Conservation (phyloP, 2,329 filamentous ascomycete genomes). For the Albifimbria verrucaria region DNA sequence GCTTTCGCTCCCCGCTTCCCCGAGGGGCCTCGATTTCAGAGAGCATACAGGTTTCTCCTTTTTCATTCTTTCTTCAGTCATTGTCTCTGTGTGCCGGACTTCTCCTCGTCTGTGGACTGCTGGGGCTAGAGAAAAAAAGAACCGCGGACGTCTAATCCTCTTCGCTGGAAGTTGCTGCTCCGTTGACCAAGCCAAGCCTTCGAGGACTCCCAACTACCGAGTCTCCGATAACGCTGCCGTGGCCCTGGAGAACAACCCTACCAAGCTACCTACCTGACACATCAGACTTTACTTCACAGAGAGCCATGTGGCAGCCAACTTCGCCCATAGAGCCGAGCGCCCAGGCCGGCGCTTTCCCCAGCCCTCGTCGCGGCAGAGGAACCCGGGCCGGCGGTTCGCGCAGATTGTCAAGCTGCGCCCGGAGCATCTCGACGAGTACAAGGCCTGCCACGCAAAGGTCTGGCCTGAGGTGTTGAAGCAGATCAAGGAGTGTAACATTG, state of each 20-base stretch:
- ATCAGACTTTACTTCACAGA: too few relatives aligned
- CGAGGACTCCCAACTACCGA: too few relatives aligned
- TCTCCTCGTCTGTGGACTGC: too few relatives aligned
- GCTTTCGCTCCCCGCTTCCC: background rate
- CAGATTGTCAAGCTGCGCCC: slow-evolving; percentile 72
- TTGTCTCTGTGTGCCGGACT: too few relatives aligned
- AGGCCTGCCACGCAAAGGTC: slow-evolving; percentile 67
- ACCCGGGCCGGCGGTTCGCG: slow-evolving; percentile 56
- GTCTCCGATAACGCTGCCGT: too few relatives aligned
- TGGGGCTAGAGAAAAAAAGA: too few relatives aligned
- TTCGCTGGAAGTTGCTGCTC: too few relatives aligned
- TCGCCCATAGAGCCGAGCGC: slow-evolving; percentile 12
- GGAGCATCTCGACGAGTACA: slow-evolving; percentile 65
- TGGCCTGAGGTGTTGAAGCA: slow-evolving; percentile 77
- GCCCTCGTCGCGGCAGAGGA: slow-evolving; percentile 21
- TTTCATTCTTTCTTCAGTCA: background rate
- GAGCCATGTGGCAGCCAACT: slow-evolving; percentile 19
- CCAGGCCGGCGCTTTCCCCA: slow-evolving; percentile 3
- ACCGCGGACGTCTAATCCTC: too few relatives aligned
- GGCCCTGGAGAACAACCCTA: too few relatives aligned
- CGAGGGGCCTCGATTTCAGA: background rate
- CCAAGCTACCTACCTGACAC: background rate
- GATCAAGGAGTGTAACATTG: slow-evolving; percentile 72
- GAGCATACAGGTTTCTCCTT: background rate
- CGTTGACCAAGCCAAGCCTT: too few relatives aligned